Evolutionary conservation across 2,329 filamentous ascomycete genomes (phyloP).

Genomic region (Sclerotinia borealis): DNA sequence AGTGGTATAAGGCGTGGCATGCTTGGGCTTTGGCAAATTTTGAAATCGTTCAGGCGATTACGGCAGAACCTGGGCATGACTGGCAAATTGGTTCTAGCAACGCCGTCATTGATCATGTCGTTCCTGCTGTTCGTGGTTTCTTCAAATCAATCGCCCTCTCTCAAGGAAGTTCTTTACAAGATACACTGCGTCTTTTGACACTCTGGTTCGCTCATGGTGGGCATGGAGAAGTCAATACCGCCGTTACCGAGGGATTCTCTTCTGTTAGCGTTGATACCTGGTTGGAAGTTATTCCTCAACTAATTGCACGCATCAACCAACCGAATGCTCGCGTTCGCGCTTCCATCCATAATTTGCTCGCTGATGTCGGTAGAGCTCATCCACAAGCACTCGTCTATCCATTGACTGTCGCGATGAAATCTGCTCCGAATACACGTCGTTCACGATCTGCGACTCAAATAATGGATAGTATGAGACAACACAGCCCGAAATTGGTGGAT

Average conservation of each 20-base stretch:
- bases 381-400: conserved; percentile 96
- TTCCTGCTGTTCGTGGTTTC: conserved; percentile 92
- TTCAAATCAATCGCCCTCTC: conserved; percentile 95
- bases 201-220: conserved; percentile 96
- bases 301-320: conserved; percentile 96
- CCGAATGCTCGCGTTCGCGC: conserved; percentile 82
- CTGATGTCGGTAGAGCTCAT: conserved; percentile 88
- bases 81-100: conserved; percentile 48
- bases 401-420: conserved; percentile 97
- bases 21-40: conserved; percentile 98
- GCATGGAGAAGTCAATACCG: conserved; percentile 77
- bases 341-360: conserved; percentile 85
- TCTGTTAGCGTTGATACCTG: conserved; percentile 95
- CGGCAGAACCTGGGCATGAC: conserved; percentile 32
- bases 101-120: conserved; percentile 78
- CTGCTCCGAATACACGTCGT: conserved; percentile 70
- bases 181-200: conserved; percentile 85
- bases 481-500: conserved; percentile 86
- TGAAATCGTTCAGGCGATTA: conserved; percentile 82
- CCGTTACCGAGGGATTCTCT: conserved; percentile 83
- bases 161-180: conserved; percentile 86
- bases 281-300: conserved; percentile 95
- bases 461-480: conserved; percentile 96
- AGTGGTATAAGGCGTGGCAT: conserved; percentile 99
- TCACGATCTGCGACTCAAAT: conserved; percentile 86